Evolutionary conservation across 768 basidiomycete species (phyloP), one percentile per base, ranked within the genome.

Genomic region (Agrocybe praecox): DNA sequence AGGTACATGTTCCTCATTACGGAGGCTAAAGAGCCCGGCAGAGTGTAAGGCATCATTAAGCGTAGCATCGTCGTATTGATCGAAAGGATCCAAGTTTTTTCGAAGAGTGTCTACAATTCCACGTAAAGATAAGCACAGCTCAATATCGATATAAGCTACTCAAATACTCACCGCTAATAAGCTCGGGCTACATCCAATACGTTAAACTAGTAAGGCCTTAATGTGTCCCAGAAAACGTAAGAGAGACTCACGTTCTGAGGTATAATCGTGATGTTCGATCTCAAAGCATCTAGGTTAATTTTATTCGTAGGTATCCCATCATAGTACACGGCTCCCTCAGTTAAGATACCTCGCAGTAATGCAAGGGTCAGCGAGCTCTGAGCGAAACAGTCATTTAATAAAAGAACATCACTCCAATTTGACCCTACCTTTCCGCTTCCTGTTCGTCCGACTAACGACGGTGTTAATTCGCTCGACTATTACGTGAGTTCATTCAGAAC

Each of bases 21-120:
- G 69, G 32, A 76, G 59, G 15, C 79, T 68, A 46, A 72, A 73
- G 1, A 78, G 56, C 17, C 76, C 76, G 15, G 74, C 69, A 44
- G 81, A 69, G 21, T 71, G 74, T 21, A 78, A 59, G 14, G 75
- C 74, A 43, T 72, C 69, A 49, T 77, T 76, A 43, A 78, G 48
- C 10, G 59, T 68, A 0, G 67, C 68, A 61, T 88, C 86, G 7
- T 84, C 78, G 56, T 83, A 77, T 51, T 83, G 78, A 15, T 75
- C 72, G 62, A 87, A 87, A 0, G 87, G 87, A 63, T 89, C 87
- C 19, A 88, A 68, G 62, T 89, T 89, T 60, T 78, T 78, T 8
- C 87, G 72, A 1, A 90, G 71, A 2, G 83, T 82, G 22, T 61
- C 88, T 87, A 26, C 26, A 29, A 29, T 4, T 29, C 5, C 4